These are phyloP conservation scores for Saturnispora mendoncae DNA, from an alignment of 805 yeast genomes.

Conservation along the genomic window DNA sequence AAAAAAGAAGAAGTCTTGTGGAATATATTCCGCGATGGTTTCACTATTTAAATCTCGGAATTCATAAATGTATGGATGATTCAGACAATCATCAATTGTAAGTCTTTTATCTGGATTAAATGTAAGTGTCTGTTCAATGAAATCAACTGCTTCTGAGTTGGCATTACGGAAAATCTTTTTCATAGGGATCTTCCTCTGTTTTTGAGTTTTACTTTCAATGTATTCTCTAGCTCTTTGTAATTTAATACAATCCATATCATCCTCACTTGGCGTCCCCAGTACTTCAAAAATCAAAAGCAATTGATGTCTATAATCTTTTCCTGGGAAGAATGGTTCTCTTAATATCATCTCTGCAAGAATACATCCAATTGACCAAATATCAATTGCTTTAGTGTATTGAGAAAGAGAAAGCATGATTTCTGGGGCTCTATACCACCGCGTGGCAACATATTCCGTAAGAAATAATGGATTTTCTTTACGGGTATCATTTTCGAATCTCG, in stretches of 20 bases:
- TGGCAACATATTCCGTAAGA: conserved; percentile 75
- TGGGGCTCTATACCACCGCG: conserved; percentile 81
- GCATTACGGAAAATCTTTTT: conserved; percentile 40
- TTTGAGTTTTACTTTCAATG: conserved; percentile 38
- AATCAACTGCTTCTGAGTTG: conserved; percentile 46
- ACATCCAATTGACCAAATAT: conserved; percentile 77
- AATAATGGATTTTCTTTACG: conserved; percentile 29
- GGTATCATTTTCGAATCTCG: conserved; percentile 43
- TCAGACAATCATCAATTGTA: conserved; percentile 71
- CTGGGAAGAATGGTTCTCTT: conserved; percentile 63
- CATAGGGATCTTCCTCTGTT: conserved; percentile 50
- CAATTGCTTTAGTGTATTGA: conserved; percentile 68
- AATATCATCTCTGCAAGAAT: conserved; percentile 61
- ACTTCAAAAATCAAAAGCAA: conserved; percentile 56
- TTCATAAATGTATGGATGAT: conserved; percentile 64
- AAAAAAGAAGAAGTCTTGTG: conserved; percentile 48
- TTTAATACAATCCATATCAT: conserved; percentile 65
- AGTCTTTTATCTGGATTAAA: conserved; percentile 80
- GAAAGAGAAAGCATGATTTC: conserved; percentile 71
- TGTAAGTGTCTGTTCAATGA: conserved; percentile 61
- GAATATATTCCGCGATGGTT: conserved; percentile 45
- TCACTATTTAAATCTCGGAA: conserved; percentile 72
- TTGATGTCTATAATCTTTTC: conserved; percentile 65
- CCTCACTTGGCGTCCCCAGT: conserved; percentile 65
- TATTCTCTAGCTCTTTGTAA: conserved; percentile 71